Evolutionary conservation across 2,329 filamentous ascomycete genomes (phyloP), one percentile per base, ranked within the genome.

Genomic region (Ilyonectria destructans): DNA sequence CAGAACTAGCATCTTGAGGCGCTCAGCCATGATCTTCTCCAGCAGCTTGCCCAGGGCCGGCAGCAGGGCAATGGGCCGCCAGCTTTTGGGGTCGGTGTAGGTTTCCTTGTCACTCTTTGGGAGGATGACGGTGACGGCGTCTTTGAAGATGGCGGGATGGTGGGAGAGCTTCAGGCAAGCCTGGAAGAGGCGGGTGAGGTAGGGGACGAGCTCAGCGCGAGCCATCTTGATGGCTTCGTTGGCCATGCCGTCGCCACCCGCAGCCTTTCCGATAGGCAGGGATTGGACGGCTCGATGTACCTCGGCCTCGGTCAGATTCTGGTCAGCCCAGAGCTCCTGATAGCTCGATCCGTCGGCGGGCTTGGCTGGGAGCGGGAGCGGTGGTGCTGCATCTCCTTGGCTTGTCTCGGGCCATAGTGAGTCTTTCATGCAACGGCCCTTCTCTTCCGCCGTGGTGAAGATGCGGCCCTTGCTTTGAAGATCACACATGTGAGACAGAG

Each of bases 11-110:
- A 45, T 26, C 29, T 48, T 67, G 1, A 70, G 51, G 19, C 48
- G 13, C 12, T 67, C 8, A 9, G 56, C 58, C 17, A 67, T 13
- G 2, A 69, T 17, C 35, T 35, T 70, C 29, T 71, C 68, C 0
- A 68, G 17, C 1, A 70, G 6, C 57, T 70, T 70, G 2, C 68
- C 57, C 3, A 62, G 6, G 10, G 12, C 23, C 1, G 57, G n/a
- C 19, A 70, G 29, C 3, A 71, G 9, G 1, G 69, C 67, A 3
- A 70, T 65, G 1, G 58, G 68, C 3, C 69, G 43, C 45, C 58
- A 68, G 26, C 63, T 61, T 35, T 70, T 71, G 12, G 60, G 67
- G 1, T 21, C 7, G 21, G 3, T 23, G 43, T 70, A 70, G 1
- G 29, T n/a, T 1, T 62, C 19, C 43, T 68, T 65, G 1, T n/a